phyloP scores from a whole-genome alignment of 2,329 filamentous ascomycete genomes.

The Apiospora aurea region DNA sequence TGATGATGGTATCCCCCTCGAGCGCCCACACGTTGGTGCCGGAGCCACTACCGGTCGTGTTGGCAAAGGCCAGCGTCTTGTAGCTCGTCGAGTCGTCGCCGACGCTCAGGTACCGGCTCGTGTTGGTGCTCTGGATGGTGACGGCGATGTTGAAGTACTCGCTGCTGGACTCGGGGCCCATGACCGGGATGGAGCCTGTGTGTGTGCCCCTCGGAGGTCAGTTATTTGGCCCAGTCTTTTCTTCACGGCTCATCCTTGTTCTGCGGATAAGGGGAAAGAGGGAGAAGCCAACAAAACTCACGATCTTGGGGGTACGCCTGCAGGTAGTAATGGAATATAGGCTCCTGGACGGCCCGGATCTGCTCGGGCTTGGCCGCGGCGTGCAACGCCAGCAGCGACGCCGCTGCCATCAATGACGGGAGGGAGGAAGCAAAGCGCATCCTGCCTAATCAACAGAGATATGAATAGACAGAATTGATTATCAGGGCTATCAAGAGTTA shows the following conservation, averaged over 20 bases:
- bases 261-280: neutral
- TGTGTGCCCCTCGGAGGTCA: neutral
- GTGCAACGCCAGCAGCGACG: conserved; percentile 30
- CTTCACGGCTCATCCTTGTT: neutral
- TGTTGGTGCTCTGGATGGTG: conserved; percentile 58
- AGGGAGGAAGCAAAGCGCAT: neutral
- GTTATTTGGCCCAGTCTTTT: neutral
- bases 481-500: neutral
- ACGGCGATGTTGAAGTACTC: conserved; percentile 58
- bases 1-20: conserved; percentile 55
- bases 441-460: neutral
- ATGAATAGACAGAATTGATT: neutral
- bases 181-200: conserved; percentile 46
- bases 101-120: conserved; percentile 56
- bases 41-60: conserved; percentile 36
- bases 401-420: conserved; percentile 11
- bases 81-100: conserved; percentile 54
- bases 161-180: conserved; percentile 57
- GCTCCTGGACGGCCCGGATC: conserved; percentile 56
- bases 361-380: conserved; percentile 51
- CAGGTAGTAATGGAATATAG: conserved; percentile 61
- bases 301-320: conserved; percentile 53
- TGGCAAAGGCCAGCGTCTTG: conserved; percentile 56
- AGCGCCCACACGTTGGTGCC: conserved; percentile 58
- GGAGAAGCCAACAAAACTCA: conserved; percentile 30